Evolutionary conservation across 1,284 basidiomycete genomes (phyloP).

Genomic region (Albatrellus sp.): DNA sequence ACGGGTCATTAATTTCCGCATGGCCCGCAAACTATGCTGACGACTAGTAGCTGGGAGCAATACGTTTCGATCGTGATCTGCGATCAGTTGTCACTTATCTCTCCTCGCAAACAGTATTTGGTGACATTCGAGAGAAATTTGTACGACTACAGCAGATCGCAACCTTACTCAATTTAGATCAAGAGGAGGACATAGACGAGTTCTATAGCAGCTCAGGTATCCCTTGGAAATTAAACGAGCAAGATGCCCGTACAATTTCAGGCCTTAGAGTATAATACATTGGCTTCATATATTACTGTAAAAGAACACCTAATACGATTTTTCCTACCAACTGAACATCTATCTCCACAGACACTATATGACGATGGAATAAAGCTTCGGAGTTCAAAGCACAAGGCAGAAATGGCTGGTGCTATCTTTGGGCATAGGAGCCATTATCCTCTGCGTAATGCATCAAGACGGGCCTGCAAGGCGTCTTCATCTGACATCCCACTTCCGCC

Average conservation of each 20-base stretch:
- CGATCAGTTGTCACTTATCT: slow-evolving; percentile 77
- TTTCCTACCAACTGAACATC: too few species aligned
- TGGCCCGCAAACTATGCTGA: too few species aligned
- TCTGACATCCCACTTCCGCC: slow-evolving; percentile 44
- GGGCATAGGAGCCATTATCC: slow-evolving; percentile 22
- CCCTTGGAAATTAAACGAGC: slow-evolving; percentile 70
- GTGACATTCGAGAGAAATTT: slow-evolving; percentile 87
- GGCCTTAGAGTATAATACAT: slow-evolving; percentile 39
- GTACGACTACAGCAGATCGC: slow-evolving; percentile 87
- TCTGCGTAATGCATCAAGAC: slow-evolving; percentile 71
- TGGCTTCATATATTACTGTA: too few species aligned
- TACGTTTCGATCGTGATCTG: slow-evolving; percentile 91
- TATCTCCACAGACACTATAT: too few species aligned
- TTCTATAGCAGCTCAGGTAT: slow-evolving; percentile 91
- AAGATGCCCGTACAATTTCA: slow-evolving; percentile 67
- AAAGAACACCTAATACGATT: too few species aligned
- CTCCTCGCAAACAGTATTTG: slow-evolving; percentile 75
- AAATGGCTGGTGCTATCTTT: neutral
- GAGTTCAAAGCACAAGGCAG: neutral
- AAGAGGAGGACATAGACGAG: slow-evolving; percentile 85
- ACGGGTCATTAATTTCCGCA: neutral
- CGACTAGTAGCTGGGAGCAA: slow-evolving; percentile 71
- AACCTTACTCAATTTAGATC: slow-evolving; percentile 84
- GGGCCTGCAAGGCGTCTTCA: slow-evolving; percentile 81
- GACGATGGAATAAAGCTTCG: too few species aligned